A percentile compares a stretch with the other conserved stretches of the same genome.
Conservation (phyloP, 2,329 filamentous ascomycete genomes). For the Colletotrichum tamarilloi region DNA sequence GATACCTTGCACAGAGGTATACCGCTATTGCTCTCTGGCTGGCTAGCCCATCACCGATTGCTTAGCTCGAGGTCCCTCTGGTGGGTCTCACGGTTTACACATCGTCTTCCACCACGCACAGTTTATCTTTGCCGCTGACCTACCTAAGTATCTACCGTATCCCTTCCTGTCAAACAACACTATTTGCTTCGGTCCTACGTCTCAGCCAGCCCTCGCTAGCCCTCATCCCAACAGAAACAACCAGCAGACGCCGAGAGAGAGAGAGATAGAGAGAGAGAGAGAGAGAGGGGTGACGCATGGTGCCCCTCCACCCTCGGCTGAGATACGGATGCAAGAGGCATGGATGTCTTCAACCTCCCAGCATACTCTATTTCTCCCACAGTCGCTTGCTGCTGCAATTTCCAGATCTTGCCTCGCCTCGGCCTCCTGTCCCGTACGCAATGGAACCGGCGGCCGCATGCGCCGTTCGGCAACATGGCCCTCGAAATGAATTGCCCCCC, state of each 20-base stretch:
- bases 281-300: too few relatives aligned
- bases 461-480: slow-evolving; percentile 24
- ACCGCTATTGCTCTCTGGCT: not conserved
- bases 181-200: not conserved
- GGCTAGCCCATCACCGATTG: too few relatives aligned
- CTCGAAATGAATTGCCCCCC: slow-evolving; percentile 17
- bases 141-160: too few relatives aligned
- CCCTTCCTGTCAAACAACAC: not conserved
- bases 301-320: not conserved
- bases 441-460: slow-evolving; percentile 23
- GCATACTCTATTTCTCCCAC: not conserved
- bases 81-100: not conserved
- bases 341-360: not conserved
- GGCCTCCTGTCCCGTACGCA: slow-evolving; percentile 18
- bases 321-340: not conserved
- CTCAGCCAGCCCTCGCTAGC: not conserved
- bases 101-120: not conserved
- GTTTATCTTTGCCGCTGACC: not conserved
- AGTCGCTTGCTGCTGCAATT: slow-evolving; percentile 1
- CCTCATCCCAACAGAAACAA: too few relatives aligned
- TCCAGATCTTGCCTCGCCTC: slow-evolving; percentile 18
- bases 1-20: not conserved
- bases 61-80: not conserved
- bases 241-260: too few relatives aligned
- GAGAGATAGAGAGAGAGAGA: too few relatives aligned